phyloP scores from a whole-genome alignment of 148 eudicot genomes.

The Fallopia convolvulus region DNA sequence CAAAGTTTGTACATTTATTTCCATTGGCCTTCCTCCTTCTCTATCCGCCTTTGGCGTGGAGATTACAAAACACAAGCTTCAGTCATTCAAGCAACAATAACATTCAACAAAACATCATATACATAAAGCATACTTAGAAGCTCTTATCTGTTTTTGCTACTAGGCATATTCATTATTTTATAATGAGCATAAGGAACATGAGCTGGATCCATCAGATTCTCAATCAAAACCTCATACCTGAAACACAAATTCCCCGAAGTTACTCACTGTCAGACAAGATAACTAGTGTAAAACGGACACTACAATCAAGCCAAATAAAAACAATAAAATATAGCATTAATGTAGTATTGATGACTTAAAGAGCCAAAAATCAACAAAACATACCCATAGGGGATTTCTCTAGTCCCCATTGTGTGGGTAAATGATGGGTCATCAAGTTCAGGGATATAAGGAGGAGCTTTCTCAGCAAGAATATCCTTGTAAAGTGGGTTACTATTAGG shows the following conservation, averaged over 20 bases:
- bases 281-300: neutral
- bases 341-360: no score
- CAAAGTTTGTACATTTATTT: slow-evolving; percentile 38
- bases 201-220: slow-evolving; percentile 96
- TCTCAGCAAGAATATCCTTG: slow-evolving; percentile 33
- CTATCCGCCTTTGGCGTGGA: slow-evolving; percentile 57
- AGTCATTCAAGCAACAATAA: slow-evolving; percentile 10
- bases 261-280: neutral
- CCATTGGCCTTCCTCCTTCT: slow-evolving; percentile 85
- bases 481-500: slow-evolving; percentile 53
- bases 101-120: neutral
- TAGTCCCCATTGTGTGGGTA: slow-evolving; percentile 36
- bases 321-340: neutral
- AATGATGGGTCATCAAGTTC: slow-evolving; percentile 77
- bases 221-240: slow-evolving; percentile 79
- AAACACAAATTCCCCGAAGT: slow-evolving; percentile 14
- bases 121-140: slow-evolving; percentile 9
- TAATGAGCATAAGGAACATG: slow-evolving; percentile 92
- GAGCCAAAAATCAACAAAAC: neutral
- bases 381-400: slow-evolving; percentile 79
- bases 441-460: slow-evolving; percentile 60
- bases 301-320: neutral
- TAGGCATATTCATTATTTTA: slow-evolving; percentile 44
- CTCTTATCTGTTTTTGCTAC: slow-evolving; percentile 39
- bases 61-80: slow-evolving; percentile 14